Conservation (phyloP, 768 basidiomycete genomes). For the Phylloporus scabripes region DNA sequence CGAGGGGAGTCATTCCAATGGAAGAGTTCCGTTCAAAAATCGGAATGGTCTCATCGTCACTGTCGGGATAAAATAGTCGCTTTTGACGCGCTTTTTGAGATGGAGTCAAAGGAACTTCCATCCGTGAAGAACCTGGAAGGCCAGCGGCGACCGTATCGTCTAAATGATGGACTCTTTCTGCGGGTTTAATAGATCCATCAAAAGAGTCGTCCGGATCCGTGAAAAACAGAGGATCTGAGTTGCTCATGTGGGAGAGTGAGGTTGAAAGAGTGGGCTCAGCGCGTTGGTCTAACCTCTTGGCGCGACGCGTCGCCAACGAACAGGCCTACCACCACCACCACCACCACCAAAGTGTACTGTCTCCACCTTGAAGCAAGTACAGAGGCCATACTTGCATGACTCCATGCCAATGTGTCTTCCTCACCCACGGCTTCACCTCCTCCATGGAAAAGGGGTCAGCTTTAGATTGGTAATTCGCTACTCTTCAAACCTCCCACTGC, state of each 20-base stretch:
- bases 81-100: conserved; percentile 21
- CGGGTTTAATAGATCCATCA: conserved; percentile 20
- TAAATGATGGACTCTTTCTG: conserved; percentile 5
- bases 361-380: too few species aligned
- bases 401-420: neutral
- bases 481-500: conserved; percentile 37
- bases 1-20: conserved; percentile 20
- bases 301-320: too few species aligned
- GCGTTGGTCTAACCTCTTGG: too few species aligned
- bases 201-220: conserved; percentile 49
- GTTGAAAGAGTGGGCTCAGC: too few species aligned
- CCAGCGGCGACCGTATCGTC: neutral
- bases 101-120: conserved; percentile 1
- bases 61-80: conserved; percentile 39
- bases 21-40: conserved; percentile 6
- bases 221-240: conserved; percentile 44
- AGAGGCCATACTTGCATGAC: neutral
- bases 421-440: neutral
- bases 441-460: neutral
- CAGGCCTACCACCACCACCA: too few species aligned
- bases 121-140: neutral
- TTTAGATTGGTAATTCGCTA: conserved; percentile 15
- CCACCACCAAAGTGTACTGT: too few species aligned
- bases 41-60: conserved; percentile 39
- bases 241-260: conserved; percentile 8